These are phyloP conservation scores for Oryza meridionalis DNA, from an alignment of 176 grass and related monocot species.

Conservation along the genomic window DNA sequence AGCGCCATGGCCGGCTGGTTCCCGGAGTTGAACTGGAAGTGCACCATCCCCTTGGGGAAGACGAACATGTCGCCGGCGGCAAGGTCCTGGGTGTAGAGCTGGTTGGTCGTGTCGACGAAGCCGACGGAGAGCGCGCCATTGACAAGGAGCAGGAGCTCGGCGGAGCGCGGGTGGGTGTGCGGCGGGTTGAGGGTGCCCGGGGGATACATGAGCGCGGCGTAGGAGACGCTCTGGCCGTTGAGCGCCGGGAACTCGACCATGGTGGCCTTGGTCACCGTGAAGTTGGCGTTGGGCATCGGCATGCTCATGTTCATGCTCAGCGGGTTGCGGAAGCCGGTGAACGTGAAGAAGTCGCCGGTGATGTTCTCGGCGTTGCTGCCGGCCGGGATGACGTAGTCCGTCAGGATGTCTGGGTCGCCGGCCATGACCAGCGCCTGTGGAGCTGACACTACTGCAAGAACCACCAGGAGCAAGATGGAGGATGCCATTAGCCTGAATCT, in stretches of 20 bases:
- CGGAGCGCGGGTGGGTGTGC: slow-evolving; percentile 66
- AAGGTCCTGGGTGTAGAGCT: slow-evolving; percentile 41
- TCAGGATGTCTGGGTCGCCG: slow-evolving; percentile 52
- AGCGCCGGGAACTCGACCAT: slow-evolving; percentile 42
- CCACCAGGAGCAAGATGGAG: neutral
- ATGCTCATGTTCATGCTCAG: neutral
- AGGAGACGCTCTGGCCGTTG: slow-evolving; percentile 56
- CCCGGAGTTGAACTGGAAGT: slow-evolving; percentile 58
- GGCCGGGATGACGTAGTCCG: slow-evolving; percentile 22
- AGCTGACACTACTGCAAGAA: slow-evolving; percentile 15
- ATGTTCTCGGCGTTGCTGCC: neutral
- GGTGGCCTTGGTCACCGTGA: slow-evolving; percentile 26
- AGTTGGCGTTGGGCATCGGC: slow-evolving; percentile 23
- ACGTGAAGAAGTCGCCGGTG: slow-evolving; percentile 36
- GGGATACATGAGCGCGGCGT: slow-evolving; percentile 27
- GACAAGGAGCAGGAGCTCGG: slow-evolving; percentile 58
- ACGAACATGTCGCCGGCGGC: slow-evolving; percentile 49
- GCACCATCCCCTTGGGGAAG: slow-evolving; percentile 57
- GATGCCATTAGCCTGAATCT: slow-evolving; percentile 8
- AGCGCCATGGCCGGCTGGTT: neutral
- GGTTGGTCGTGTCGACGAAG: slow-evolving; percentile 48
- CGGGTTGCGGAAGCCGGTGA: slow-evolving; percentile 18
- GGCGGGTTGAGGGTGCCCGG: slow-evolving; percentile 39
- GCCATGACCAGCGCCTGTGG: neutral
- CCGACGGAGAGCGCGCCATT: slow-evolving; percentile 52